Conservation (phyloP, 306 rosid genomes). For the Fagus sylvatica region DNA sequence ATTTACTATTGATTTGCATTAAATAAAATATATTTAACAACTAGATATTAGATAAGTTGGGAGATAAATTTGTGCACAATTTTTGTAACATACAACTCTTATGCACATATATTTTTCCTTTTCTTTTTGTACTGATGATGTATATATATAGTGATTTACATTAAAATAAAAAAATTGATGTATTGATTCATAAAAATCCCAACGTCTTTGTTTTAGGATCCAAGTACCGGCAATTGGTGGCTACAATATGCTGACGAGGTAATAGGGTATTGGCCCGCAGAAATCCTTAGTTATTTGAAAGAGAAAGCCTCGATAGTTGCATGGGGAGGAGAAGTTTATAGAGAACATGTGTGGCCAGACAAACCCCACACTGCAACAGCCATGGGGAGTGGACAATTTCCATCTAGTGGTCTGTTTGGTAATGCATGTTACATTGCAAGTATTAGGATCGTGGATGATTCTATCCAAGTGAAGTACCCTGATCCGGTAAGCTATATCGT, state of each 20-base stretch:
- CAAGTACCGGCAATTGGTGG: slow-evolving; percentile 58
- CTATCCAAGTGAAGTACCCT: slow-evolving; percentile 48
- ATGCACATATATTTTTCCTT: background rate
- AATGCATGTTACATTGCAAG: slow-evolving; percentile 40
- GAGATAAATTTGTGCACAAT: too few relatives aligned
- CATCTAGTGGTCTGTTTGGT: background rate
- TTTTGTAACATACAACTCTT: too few relatives aligned
- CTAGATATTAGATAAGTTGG: too few relatives aligned
- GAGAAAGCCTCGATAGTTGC: slow-evolving; percentile 39
- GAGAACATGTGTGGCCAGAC: slow-evolving; percentile 24
- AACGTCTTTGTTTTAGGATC: slow-evolving; percentile 28
- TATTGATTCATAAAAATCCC: too few relatives aligned
- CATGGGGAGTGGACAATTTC: slow-evolving; percentile 52
- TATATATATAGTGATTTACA: background rate
- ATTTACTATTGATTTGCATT: too few relatives aligned
- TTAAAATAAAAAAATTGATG: too few relatives aligned
- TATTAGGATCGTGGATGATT: slow-evolving; percentile 29
- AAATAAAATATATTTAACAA: too few relatives aligned
- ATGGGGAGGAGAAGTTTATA: background rate
- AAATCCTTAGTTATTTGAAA: slow-evolving; percentile 19
- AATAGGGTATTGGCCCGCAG: slow-evolving; percentile 56
- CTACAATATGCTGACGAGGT: slow-evolving; percentile 13
- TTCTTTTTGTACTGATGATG: background rate
- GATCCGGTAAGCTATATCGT: background rate
- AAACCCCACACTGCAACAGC: too few relatives aligned